These are phyloP conservation scores for Lolium multiflorum DNA, from an alignment of 176 grass and related monocot species.

Conservation along the genomic window DNA sequence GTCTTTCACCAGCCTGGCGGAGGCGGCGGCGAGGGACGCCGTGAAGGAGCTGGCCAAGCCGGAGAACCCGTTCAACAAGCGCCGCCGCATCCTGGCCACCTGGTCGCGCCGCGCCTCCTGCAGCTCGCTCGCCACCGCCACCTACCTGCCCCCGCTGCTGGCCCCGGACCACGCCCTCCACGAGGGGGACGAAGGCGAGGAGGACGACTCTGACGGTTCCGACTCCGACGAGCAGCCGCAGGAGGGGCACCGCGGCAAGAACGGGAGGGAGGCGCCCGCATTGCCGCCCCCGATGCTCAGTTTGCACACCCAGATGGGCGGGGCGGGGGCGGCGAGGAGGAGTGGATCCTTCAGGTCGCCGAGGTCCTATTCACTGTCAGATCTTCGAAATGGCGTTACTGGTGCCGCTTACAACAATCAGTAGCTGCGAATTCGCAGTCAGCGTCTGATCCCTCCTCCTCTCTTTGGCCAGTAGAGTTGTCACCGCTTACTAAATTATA, in stretches of 20 bases:
- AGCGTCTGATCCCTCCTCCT: neutral
- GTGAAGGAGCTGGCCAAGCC: constrained; percentile 75
- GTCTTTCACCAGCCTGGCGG: constrained; percentile 74
- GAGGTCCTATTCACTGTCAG: constrained; percentile 70
- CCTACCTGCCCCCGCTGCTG: constrained; percentile 56
- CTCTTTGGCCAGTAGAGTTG: constrained; percentile 38
- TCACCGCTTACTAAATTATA: constrained; percentile 27
- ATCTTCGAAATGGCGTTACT: constrained; percentile 49
- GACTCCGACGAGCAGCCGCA: neutral
- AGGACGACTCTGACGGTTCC: constrained; percentile 47
- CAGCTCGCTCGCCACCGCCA: constrained; percentile 60
- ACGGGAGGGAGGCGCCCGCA: constrained; percentile 47
- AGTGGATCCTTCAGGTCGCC: constrained; percentile 53
- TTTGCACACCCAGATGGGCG: constrained; percentile 23
- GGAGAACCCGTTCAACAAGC: constrained; percentile 92
- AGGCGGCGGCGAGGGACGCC: constrained; percentile 45
- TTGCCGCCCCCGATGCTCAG: constrained; percentile 47
- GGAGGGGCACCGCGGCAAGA: constrained; percentile 35
- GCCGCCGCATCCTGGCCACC: constrained; percentile 64
- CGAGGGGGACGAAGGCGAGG: constrained; percentile 63
- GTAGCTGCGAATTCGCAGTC: constrained; percentile 27
- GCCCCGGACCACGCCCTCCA: constrained; percentile 51
- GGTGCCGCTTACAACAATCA: constrained; percentile 5
- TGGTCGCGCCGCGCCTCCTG: constrained; percentile 73
- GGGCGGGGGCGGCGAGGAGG: constrained; percentile 29